Evolutionary conservation across 2,329 filamentous ascomycete genomes (phyloP), one percentile per base, ranked within the genome.

Genomic region (Cladosporium sp.): DNA sequence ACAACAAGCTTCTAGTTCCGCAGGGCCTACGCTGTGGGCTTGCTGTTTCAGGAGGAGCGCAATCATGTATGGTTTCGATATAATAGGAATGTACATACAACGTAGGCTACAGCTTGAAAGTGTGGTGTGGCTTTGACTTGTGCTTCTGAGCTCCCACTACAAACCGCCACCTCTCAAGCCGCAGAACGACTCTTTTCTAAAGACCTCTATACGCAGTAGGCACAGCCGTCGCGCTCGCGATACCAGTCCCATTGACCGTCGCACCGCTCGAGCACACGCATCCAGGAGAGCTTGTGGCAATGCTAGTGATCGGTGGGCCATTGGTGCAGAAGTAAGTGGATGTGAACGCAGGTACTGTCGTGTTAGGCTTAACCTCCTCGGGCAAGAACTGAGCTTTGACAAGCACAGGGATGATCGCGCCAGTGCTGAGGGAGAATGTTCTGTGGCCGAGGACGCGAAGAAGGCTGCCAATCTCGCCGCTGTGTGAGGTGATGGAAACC

Each of bases 321-420:
- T 71, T 67, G 8, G 70, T 68, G 54, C 72, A 74, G 64, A 69
- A 70, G 9, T 70, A 66, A 17, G 63, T 70, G 8, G 68, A 66
- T 3, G 71, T 73, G 65, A 66, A 74, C 1, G 71, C 62, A 34
- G 60, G 59, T 7, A 63, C 65, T 14, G 60, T 72, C 0, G 70
- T 71, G 0, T 73, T 73, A 6, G 72, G 61, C 2, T 72, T 67
- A 7, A 63, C 63, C 5, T 65, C 57, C 15, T 69, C 69, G 19
- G 69, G 67, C 6, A 78, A 56, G 1, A 73, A 80, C 64, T 82
- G 78, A 1, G 82, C 85, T 71, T 82, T 84, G 36, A 90, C 82
- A 1, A 90, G 77, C 2, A 88, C 84, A 0, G 87, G 86, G 28
- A 90, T 86, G 7, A 87, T 81, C 59, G 85, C 82, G 8, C 88